Evolutionary conservation across 805 yeast genomes (phyloP).

Genomic region (Citeromyces matritensis): DNA sequence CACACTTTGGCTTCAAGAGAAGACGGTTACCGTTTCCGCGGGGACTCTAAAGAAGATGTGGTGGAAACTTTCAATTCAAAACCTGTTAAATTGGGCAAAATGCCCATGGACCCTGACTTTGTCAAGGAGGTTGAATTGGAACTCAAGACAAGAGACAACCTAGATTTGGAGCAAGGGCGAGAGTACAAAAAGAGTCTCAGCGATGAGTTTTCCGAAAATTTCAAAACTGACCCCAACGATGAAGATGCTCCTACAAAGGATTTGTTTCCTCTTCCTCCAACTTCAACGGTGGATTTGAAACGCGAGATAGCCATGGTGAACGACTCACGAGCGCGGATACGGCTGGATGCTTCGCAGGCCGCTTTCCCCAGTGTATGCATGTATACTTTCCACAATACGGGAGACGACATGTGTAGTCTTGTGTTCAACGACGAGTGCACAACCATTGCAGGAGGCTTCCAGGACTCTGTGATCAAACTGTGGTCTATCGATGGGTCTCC

Average conservation of each 20-base stretch:
- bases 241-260: conserved; percentile 66
- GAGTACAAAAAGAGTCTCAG: conserved; percentile 25
- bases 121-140: conserved; percentile 76
- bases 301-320: conserved; percentile 65
- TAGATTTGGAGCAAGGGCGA: conserved; percentile 9
- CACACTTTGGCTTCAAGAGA: conserved; percentile 12
- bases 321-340: conserved; percentile 68
- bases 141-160: conserved; percentile 63
- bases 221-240: conserved; percentile 31
- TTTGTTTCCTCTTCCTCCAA: conserved; percentile 72
- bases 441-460: conserved; percentile 86
- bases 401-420: conserved; percentile 73
- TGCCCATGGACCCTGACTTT: conserved; percentile 80
- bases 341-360: conserved; percentile 56
- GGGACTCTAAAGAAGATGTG: conserved; percentile 7
- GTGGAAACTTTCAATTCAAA: conserved; percentile 52
- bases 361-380: conserved; percentile 89
- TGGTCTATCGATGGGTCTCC: conserved; percentile 94
- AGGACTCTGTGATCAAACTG: conserved; percentile 77
- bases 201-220: conserved; percentile 50
- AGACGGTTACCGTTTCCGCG: conserved; percentile 3
- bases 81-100: conserved; percentile 65
- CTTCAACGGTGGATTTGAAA: conserved; percentile 66
- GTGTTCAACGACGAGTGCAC: conserved; percentile 82
- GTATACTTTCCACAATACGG: conserved; percentile 96